A percentile compares a stretch with the other conserved stretches of the same genome.
phyloP scores from a whole-genome alignment of 2,329 filamentous ascomycete genomes.

The Magnaporthales sp. region DNA sequence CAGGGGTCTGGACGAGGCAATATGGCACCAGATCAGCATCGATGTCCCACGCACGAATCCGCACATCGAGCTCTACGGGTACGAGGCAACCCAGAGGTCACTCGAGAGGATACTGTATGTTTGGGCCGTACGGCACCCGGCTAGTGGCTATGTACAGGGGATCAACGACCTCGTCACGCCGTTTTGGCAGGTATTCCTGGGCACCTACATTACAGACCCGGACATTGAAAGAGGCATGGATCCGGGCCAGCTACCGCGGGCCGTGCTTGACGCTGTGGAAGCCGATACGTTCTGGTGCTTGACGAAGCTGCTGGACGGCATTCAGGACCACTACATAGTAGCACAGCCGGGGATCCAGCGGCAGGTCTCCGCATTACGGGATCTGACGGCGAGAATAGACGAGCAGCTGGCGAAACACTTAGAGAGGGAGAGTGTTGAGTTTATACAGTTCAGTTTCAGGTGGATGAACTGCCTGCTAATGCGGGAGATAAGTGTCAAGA shows the following conservation, averaged over 20 bases:
- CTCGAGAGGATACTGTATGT: constrained; percentile 92
- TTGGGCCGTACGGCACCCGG: constrained; percentile 95
- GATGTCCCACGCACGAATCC: constrained; percentile 95
- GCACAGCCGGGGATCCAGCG: constrained; percentile 94
- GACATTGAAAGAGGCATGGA: constrained; percentile 95
- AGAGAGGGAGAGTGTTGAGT: constrained; percentile 86
- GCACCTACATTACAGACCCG: constrained; percentile 87
- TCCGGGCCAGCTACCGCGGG: constrained; percentile 81
- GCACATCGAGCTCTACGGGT: constrained; percentile 88
- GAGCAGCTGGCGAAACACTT: constrained; percentile 76
- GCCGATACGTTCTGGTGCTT: constrained; percentile 98
- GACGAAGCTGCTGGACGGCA: constrained; percentile 95
- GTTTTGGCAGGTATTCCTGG: constrained; percentile 96
- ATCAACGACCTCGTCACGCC: constrained; percentile 98
- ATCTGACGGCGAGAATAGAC: constrained; percentile 88
- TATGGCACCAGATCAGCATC: constrained; percentile 99
- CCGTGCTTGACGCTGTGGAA: constrained; percentile 92
- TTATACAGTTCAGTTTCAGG: constrained; percentile 97
- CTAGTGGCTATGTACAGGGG: constrained; percentile 94
- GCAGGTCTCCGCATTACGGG: constrained; percentile 80
- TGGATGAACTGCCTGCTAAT: constrained; percentile 99
- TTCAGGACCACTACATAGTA: constrained; percentile 98
- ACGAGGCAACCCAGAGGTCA: constrained; percentile 90
- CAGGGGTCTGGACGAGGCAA: constrained; percentile 71
- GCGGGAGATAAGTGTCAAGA: constrained; percentile 92